Percentiles rank a stretch among this genome's conserved stretches.
These are phyloP conservation scores for Hymenoscyphus fructigenus DNA, from an alignment of 2,329 filamentous ascomycete species.

Conservation along the genomic window DNA sequence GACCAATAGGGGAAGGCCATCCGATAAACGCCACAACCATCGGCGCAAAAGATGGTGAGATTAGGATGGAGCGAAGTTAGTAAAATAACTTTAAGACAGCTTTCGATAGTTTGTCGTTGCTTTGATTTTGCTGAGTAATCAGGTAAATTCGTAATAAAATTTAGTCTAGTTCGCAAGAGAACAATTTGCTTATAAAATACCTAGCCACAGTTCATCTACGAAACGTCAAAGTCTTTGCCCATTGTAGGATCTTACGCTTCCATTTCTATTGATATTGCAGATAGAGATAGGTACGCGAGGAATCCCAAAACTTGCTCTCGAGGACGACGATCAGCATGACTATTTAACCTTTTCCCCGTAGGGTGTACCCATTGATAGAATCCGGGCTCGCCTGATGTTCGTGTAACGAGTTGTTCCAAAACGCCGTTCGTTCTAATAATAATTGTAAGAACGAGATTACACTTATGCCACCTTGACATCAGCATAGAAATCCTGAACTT, in stretches of 20 bases:
- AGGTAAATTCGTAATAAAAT: neutral
- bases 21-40: neutral
- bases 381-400: neutral
- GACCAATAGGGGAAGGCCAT: neutral
- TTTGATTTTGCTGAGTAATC: neutral
- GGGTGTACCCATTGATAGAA: neutral
- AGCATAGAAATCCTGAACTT: neutral
- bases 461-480: neutral
- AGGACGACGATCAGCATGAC: no score
- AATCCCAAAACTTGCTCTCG: no score
- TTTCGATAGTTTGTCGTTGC: neutral
- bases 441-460: neutral
- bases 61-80: no score
- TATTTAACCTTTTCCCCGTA: neutral
- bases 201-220: no score
- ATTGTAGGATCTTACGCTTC: no score
- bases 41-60: neutral
- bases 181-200: no score
- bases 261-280: no score
- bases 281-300: no score
- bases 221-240: no score
- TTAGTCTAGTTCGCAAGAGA: no score
- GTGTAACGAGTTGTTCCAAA: neutral
- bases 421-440: neutral
- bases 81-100: neutral